phyloP scores from a whole-genome alignment of 148 eudicot genomes.

The Polygonum maritimum region DNA sequence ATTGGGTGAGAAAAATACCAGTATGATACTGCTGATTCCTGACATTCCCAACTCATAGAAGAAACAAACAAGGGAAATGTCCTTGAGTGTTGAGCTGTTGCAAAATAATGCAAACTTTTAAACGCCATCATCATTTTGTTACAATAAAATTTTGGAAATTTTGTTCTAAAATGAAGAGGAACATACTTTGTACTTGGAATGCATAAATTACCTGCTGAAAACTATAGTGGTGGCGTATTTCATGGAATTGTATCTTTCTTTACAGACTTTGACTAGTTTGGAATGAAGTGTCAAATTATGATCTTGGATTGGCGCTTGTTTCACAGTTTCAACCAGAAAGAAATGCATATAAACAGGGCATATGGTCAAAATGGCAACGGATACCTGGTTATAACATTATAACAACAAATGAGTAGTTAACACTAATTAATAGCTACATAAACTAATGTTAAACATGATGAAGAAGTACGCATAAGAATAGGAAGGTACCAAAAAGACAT shows the following conservation, averaged over 20 bases:
- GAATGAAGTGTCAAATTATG: slow-evolving; percentile 21
- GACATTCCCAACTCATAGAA: slow-evolving; percentile 86
- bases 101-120: slow-evolving; percentile 13
- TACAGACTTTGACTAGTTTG: slow-evolving; percentile 31
- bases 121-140: neutral
- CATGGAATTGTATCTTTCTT: slow-evolving; percentile 57
- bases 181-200: no score
- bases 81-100: slow-evolving; percentile 48
- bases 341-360: slow-evolving; percentile 61
- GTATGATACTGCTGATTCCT: slow-evolving; percentile 58
- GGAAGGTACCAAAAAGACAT: slow-evolving; percentile 56
- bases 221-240: slow-evolving; percentile 53
- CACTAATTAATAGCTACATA: neutral
- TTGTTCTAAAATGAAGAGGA: neutral
- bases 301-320: slow-evolving; percentile 28
- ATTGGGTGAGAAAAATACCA: slow-evolving; percentile 31
- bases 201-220: slow-evolving; percentile 36
- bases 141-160: neutral
- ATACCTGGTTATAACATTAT: slow-evolving; percentile 37
- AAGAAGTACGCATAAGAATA: neutral
- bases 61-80: slow-evolving; percentile 56
- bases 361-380: slow-evolving; percentile 60
- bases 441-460: neutral
- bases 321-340: slow-evolving; percentile 58
- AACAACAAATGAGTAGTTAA: neutral